phyloP scores from a whole-genome alignment of 352 stramenopile species.

The Stephanocyclus meneghinianus region DNA sequence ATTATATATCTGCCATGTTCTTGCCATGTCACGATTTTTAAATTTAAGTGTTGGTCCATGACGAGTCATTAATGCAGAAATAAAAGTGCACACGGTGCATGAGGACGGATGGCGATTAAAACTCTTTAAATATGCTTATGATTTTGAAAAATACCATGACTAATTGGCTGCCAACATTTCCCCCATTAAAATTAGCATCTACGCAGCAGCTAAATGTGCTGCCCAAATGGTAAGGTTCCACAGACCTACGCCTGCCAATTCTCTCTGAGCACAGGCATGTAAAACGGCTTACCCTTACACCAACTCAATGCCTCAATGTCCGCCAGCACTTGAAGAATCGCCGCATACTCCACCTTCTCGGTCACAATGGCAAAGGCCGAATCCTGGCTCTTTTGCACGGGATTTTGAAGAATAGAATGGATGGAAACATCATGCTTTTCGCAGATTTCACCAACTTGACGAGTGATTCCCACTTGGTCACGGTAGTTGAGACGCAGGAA shows the following conservation, averaged over 20 bases:
- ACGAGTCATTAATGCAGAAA: too few relatives aligned
- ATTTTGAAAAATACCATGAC: too few relatives aligned
- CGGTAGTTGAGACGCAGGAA: constrained; percentile 93
- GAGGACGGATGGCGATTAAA: too few relatives aligned
- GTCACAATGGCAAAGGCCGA: constrained; percentile 96
- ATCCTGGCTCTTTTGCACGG: constrained; percentile 89
- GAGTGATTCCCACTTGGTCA: constrained; percentile 92
- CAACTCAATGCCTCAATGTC: constrained; percentile 85
- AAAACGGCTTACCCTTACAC: constrained; percentile 77
- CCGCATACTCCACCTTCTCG: constrained; percentile 87
- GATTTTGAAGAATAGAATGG: constrained; percentile 95
- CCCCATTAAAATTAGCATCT: too few relatives aligned
- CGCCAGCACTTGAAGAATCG: constrained; percentile 87
- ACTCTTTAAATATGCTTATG: too few relatives aligned
- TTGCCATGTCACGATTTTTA: too few relatives aligned
- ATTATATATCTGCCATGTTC: too few relatives aligned
- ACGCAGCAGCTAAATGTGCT: too few relatives aligned
- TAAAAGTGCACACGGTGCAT: too few relatives aligned
- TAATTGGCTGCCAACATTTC: too few relatives aligned
- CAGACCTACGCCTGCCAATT: constrained; percentile 52
- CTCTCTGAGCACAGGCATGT: constrained; percentile 78
- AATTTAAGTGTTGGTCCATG: too few relatives aligned
- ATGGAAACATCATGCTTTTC: constrained; percentile 94
- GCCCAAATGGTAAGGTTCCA: neutral
- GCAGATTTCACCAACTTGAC: constrained; percentile 90